Conservation (phyloP, 2,329 filamentous ascomycete genomes). For the Diatrype stigma region DNA sequence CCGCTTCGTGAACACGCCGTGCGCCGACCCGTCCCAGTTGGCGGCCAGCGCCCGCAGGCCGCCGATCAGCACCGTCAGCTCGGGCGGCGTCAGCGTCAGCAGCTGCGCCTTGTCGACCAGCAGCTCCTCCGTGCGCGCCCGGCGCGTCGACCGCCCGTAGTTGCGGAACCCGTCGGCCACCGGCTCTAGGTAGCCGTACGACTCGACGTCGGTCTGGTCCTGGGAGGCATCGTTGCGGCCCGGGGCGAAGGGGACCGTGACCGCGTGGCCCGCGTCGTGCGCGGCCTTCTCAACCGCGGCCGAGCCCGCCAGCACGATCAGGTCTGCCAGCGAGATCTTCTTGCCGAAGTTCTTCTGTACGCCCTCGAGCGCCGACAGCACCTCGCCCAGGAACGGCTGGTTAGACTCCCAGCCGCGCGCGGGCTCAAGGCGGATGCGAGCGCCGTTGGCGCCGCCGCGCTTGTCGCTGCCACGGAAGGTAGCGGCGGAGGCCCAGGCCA, state of each 20-base stretch:
- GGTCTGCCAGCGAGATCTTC: conserved; percentile 73
- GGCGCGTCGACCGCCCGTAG: conserved; percentile 60
- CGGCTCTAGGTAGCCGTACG: conserved; percentile 64
- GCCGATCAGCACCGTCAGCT: conserved; percentile 67
- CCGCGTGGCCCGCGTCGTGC: conserved; percentile 37
- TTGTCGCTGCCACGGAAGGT: conserved; percentile 74
- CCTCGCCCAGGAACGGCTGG: conserved; percentile 60
- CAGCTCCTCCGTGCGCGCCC: conserved; percentile 63
- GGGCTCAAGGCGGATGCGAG: conserved; percentile 69
- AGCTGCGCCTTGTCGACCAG: conserved; percentile 69
- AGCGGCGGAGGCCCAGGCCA: conserved; percentile 66
- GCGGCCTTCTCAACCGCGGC: conserved; percentile 72
- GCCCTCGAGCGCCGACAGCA: conserved; percentile 57
- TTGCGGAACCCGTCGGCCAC: conserved; percentile 74
- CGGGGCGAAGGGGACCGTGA: conserved; percentile 66
- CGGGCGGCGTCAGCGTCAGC: conserved; percentile 65
- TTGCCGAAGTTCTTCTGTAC: conserved; percentile 67
- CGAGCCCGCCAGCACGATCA: conserved; percentile 70
- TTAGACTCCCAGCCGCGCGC: conserved; percentile 71
- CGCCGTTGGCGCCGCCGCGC: conserved; percentile 78
- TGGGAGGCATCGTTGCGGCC: conserved; percentile 69
- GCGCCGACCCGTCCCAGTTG: conserved; percentile 66
- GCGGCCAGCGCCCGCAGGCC: conserved; percentile 65
- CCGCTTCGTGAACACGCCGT: conserved; percentile 64
- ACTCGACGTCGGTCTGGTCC: conserved; percentile 65